phyloP scores from a whole-genome alignment of 176 grass and related monocot genomes.

The Rhipidocladum racemiflorum region DNA sequence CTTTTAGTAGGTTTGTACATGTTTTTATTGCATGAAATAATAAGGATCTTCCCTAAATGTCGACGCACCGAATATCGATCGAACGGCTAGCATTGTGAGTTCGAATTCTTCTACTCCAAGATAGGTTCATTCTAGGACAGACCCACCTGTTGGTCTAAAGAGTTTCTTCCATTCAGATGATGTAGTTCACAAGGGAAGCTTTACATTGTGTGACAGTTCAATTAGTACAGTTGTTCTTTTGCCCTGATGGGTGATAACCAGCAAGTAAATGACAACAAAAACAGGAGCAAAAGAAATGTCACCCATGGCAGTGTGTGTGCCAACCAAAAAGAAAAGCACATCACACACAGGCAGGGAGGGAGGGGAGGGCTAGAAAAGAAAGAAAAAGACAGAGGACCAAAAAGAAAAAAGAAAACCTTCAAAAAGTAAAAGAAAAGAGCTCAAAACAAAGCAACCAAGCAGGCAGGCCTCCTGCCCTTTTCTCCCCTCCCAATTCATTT shows the following conservation, averaged over 20 bases:
- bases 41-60: not conserved
- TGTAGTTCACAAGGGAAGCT: not conserved
- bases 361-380: slow-evolving; percentile 20
- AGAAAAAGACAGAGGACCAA: not conserved
- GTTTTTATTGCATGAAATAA: not conserved
- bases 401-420: slow-evolving; percentile 21
- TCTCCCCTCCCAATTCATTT: slow-evolving; percentile 40
- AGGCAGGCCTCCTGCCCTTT: slow-evolving; percentile 34
- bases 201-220: slow-evolving; percentile 1
- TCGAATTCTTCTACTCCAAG: not conserved
- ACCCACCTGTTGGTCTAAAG: not conserved
- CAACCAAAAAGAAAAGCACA: slow-evolving; percentile 17
- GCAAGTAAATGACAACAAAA: slow-evolving; percentile 42
- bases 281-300: slow-evolving; percentile 33
- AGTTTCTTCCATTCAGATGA: not conserved
- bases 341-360: not conserved
- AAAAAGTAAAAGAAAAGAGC: slow-evolving; percentile 47
- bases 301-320: slow-evolving; percentile 15
- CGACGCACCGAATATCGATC: not conserved
- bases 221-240: slow-evolving; percentile 15
- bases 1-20: not conserved
- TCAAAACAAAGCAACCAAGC: slow-evolving; percentile 45
- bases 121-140: not conserved
- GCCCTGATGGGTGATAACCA: slow-evolving; percentile 2
- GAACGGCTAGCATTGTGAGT: not conserved